These are phyloP conservation scores for Apiospora saccharicola DNA, from an alignment of 2,329 filamentous ascomycete species.

Conservation along the genomic window DNA sequence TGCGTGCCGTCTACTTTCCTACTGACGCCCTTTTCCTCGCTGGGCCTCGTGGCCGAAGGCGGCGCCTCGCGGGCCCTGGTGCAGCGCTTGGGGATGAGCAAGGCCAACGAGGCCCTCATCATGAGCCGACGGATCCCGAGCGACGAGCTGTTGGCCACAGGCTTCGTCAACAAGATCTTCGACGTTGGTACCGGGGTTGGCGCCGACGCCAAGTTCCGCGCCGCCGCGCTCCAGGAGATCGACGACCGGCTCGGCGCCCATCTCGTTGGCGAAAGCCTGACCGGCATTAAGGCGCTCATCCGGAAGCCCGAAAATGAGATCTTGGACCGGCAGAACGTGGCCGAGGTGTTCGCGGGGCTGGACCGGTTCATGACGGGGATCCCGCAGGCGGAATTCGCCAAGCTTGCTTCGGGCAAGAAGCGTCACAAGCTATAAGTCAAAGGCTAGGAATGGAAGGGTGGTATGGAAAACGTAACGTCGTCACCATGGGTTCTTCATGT, in stretches of 20 bases:
- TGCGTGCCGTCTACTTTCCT: conserved; percentile 81
- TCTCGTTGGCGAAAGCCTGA: conserved; percentile 78
- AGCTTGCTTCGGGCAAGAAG: conserved; percentile 87
- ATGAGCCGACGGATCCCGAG: conserved; percentile 82
- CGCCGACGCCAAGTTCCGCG: conserved; percentile 73
- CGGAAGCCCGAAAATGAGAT: conserved; percentile 74
- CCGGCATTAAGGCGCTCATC: conserved; percentile 86
- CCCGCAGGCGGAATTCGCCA: conserved; percentile 88
- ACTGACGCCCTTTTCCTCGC: conserved; percentile 87
- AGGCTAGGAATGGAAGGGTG: not conserved
- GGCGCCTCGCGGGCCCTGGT: conserved; percentile 82
- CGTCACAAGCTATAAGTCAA: conserved; percentile 80
- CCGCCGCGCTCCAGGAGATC: conserved; percentile 78
- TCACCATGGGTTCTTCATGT: conserved; percentile 13
- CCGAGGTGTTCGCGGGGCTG: conserved; percentile 86
- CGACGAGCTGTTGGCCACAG: conserved; percentile 75
- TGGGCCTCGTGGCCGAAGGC: conserved; percentile 91
- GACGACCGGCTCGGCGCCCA: conserved; percentile 82
- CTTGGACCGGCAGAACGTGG: conserved; percentile 78
- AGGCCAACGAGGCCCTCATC: conserved; percentile 91
- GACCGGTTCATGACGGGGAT: conserved; percentile 80
- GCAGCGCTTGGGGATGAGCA: conserved; percentile 77
- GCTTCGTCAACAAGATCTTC: conserved; percentile 89
- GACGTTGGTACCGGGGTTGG: conserved; percentile 54
- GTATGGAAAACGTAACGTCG: too few relatives aligned